Conservation (phyloP, 2,329 filamentous ascomycete species). For the Phaeomoniella chlamydospora region DNA sequence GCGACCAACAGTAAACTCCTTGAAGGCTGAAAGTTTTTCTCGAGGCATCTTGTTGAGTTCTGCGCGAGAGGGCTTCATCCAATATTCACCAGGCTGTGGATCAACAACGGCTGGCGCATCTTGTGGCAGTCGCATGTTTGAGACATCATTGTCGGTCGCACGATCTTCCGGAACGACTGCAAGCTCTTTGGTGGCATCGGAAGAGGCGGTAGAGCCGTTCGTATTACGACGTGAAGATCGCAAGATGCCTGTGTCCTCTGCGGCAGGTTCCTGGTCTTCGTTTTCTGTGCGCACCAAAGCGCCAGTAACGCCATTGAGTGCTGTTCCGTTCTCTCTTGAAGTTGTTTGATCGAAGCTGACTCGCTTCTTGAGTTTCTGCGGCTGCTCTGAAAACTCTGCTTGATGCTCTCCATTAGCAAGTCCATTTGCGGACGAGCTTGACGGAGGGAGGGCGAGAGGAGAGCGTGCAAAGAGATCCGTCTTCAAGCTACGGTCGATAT, state of each 20-base stretch:
- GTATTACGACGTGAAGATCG: constrained; percentile 37
- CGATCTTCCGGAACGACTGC: constrained; percentile 56
- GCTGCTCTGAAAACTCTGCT: constrained; percentile 30
- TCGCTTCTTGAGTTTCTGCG: constrained; percentile 52
- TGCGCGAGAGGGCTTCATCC: constrained; percentile 63
- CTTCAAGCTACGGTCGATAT: constrained; percentile 77
- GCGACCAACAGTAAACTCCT: constrained; percentile 68
- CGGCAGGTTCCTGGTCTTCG: constrained; percentile 35
- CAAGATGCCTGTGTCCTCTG: constrained; percentile 45
- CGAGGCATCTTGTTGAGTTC: constrained; percentile 69
- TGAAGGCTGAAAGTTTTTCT: constrained; percentile 60
- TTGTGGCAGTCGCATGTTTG: constrained; percentile 14
- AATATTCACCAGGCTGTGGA: constrained; percentile 62
- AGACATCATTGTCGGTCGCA: constrained; percentile 28
- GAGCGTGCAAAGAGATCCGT: constrained; percentile 41
- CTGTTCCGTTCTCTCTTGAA: constrained; percentile 19
- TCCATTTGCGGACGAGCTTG: constrained; percentile 19
- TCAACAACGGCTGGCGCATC: constrained; percentile 19
- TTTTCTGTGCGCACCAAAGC: constrained; percentile 39
- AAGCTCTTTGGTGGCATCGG: constrained; percentile 57
- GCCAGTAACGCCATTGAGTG: constrained; percentile 24
- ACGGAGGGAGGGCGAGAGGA: constrained; percentile 13
- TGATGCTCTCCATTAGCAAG: constrained; percentile 14
- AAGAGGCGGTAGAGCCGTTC: constrained; percentile 18
- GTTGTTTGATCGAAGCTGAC: constrained; percentile 74